These are phyloP conservation scores for Tilletia setariae DNA, from an alignment of 1,284 basidiomycete genomes.

Conservation along the genomic window DNA sequence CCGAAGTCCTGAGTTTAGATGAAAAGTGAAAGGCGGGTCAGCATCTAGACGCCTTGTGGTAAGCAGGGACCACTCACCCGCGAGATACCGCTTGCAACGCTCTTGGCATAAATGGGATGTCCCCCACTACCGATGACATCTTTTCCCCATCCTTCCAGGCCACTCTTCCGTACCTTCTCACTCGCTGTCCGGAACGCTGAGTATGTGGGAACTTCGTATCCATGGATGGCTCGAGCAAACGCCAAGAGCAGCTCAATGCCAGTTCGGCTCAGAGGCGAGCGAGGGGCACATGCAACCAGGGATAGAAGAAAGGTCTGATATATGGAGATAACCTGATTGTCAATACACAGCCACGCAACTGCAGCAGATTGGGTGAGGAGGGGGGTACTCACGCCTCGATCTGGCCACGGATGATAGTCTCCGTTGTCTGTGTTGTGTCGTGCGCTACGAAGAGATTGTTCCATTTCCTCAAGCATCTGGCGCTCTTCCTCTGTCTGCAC, in stretches of 20 bases:
- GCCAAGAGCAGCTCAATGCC: background rate
- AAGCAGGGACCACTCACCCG: too few relatives aligned
- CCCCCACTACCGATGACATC: background rate
- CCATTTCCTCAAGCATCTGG: background rate
- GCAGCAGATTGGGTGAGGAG: background rate
- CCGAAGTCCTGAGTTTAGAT: background rate
- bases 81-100: background rate
- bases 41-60: too few relatives aligned
- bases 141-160: too few relatives aligned
- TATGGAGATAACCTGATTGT: background rate
- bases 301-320: background rate
- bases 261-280: background rate
- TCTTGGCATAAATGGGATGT: background rate
- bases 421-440: background rate
- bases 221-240: background rate
- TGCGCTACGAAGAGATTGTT: background rate
- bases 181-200: background rate
- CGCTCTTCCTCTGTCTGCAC: background rate
- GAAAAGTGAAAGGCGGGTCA: too few relatives aligned
- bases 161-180: background rate
- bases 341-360: background rate
- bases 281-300: background rate
- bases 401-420: background rate
- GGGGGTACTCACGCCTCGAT: background rate
- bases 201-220: background rate